Base-by-base conservation (phyloP, 108 stramenopile species). In the Hondaea fermentalgiana region DNA sequence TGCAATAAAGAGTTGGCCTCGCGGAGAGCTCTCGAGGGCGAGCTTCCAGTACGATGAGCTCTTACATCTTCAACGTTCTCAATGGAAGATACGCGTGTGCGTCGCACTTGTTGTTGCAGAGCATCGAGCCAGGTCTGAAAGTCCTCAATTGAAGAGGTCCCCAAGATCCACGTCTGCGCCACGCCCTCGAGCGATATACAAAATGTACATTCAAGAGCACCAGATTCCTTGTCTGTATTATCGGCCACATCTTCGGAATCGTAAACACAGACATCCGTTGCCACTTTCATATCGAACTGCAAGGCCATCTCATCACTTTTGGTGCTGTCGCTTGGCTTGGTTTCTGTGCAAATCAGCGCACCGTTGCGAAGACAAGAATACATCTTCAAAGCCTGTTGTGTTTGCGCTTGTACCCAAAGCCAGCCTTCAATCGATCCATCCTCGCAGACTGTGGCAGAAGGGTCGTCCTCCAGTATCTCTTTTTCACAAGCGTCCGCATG, bases 101-200 rank as follows among this genome's bases (percentile, higher is more conserved):
- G 45, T 35, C 76, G 45, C 12, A 53, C 76, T 28, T 83, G 76
- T 4, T 47, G 51, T 83, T 83, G 76, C 19, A 83, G 51, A 8
- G 76, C 76, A 12, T 83, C 76, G 49, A 83, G 76, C 76, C 76
- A 83, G 6, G 76, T 53, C 51, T 83, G 76, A 47, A 83, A 53
- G 51, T 83, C 76, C 28, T 83, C 76, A 3, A 83, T 83, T 45
- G 76, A 83, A 23, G 44, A 45, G n/a, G 51, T 53, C 6, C 49
- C 76, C 12, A 83, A 17, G 16, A 35, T 47, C 76, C 76, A 83
- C 6, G 51, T 83, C 28, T 47, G 49, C 12, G 76, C 19, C 14
- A 28, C 45, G 51, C 51, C 49, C 3, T 83, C 51, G n/a, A 83
- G 25, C 3, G 17, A 12, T 17, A 83, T 83, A 10, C 8, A n/a